phyloP scores from a whole-genome alignment of 805 yeast genomes.

The Nakazawaea ishiwadae region DNA sequence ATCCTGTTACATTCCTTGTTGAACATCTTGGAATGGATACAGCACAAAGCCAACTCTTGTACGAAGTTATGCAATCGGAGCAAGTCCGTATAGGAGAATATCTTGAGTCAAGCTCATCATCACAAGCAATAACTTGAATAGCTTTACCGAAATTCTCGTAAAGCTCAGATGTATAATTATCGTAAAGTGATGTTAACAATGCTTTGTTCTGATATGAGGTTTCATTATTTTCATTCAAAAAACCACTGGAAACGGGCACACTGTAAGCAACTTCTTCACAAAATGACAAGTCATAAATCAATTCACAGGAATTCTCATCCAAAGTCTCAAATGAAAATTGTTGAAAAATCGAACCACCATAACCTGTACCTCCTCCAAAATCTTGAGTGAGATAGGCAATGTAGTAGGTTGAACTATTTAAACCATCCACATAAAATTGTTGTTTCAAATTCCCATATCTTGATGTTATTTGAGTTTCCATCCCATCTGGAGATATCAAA shows the following conservation, averaged over 20 bases:
- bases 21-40: conserved; percentile 86
- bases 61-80: conserved; percentile 62
- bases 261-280: conserved; percentile 83
- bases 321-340: conserved; percentile 55
- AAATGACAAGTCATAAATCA: conserved; percentile 70
- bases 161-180: conserved; percentile 48
- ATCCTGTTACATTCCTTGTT: conserved; percentile 40
- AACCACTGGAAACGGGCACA: conserved; percentile 51
- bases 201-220: conserved; percentile 25
- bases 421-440: conserved; percentile 56
- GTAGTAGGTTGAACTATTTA: conserved; percentile 59
- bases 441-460: conserved; percentile 49
- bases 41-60: conserved; percentile 86
- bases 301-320: conserved; percentile 54
- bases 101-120: conserved; percentile 55
- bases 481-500: conserved; percentile 19
- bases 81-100: conserved; percentile 78
- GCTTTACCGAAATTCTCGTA: conserved; percentile 72
- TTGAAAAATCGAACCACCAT: conserved; percentile 63
- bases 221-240: conserved; percentile 11
- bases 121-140: conserved; percentile 72
- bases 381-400: conserved; percentile 59
- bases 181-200: conserved; percentile 48
- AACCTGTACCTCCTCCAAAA: conserved; percentile 28
- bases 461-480: conserved; percentile 33